Evolutionary conservation across 257 asterid genomes (phyloP).

Genomic region (Euphrasia confusa): DNA sequence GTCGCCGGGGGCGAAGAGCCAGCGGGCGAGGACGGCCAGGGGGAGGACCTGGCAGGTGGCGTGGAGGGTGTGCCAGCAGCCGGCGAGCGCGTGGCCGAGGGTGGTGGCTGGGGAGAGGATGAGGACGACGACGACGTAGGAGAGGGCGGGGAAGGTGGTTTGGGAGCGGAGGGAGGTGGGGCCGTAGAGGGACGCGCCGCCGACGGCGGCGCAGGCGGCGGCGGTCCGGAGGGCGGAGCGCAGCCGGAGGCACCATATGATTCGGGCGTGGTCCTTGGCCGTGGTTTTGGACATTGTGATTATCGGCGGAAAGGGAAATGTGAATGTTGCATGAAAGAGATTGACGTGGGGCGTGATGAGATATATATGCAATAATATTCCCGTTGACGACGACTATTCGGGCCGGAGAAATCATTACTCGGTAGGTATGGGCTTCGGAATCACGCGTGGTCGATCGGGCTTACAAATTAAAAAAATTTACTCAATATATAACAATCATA

Average conservation of each 20-base stretch:
- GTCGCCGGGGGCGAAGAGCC: constrained; percentile 20
- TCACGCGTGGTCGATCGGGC: too few relatives aligned
- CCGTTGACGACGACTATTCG: too few relatives aligned
- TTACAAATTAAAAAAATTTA: too few relatives aligned
- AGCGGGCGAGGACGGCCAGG: constrained; percentile 29
- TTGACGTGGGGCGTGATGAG: too few relatives aligned
- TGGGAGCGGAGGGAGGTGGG: constrained; percentile 24
- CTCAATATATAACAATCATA: too few relatives aligned
- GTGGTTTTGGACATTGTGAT: constrained; percentile 22
- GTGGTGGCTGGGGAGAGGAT: constrained; percentile 34
- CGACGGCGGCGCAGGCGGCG: constrained; percentile 41
- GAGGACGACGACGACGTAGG: constrained; percentile 36
- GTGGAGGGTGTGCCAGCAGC: constrained; percentile 40
- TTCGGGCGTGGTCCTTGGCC: constrained; percentile 24
- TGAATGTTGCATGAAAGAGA: too few relatives aligned
- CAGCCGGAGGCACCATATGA: constrained; percentile 42
- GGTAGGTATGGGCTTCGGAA: too few relatives aligned
- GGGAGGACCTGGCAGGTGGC: constrained; percentile 48
- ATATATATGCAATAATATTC: too few relatives aligned
- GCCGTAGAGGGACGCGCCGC: constrained; percentile 38
- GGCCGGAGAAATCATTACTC: too few relatives aligned
- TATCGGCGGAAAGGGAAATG: too few relatives aligned
- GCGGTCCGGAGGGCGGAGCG: constrained; percentile 40
- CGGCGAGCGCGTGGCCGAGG: constrained; percentile 42
- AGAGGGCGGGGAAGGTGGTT: constrained; percentile 38